Percentiles rank a stretch among this genome's conserved stretches.
phyloP scores from a whole-genome alignment of 179 eudicot species.

The Beta lomatogona region DNA sequence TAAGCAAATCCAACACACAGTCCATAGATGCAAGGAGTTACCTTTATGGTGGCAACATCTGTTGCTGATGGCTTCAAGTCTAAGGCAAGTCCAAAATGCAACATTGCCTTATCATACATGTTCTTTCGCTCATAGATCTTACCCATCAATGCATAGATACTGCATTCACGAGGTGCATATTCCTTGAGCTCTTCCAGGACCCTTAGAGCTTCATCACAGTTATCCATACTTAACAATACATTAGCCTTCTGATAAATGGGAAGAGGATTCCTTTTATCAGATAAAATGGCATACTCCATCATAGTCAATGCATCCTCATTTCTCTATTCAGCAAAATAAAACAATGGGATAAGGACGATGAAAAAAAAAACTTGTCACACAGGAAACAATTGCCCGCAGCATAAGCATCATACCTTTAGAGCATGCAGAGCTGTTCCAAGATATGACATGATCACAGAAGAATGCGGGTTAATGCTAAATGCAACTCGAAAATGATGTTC shows the following conservation, averaged over 20 bases:
- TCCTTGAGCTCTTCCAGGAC: conserved; percentile 96
- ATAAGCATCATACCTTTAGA: conserved; percentile 55
- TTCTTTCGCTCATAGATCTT: conserved; percentile 76
- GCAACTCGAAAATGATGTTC: conserved; percentile 95
- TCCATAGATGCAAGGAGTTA: conserved; percentile 27
- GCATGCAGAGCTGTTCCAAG: conserved; percentile 96
- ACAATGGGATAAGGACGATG: not conserved
- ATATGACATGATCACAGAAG: conserved; percentile 95
- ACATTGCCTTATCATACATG: conserved; percentile 91
- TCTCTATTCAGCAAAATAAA: conserved; percentile 50
- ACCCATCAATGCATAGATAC: conserved; percentile 97
- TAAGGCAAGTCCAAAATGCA: conserved; percentile 93
- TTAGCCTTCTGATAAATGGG: conserved; percentile 96
- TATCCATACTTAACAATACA: conserved; percentile 74
- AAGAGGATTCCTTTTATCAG: conserved; percentile 96
- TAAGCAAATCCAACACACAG: not conserved
- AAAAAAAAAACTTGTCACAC: not conserved
- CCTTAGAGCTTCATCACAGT: conserved; percentile 72
- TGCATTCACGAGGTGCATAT: conserved; percentile 91
- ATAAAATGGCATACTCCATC: conserved; percentile 85
- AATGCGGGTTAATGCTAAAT: conserved; percentile 73
- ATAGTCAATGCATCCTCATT: conserved; percentile 81
- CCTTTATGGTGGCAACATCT: conserved; percentile 98
- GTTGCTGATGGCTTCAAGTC: conserved; percentile 98
- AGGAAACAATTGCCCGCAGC: not conserved